Percentiles rank a stretch among this genome's conserved stretches.
phyloP scores from a whole-genome alignment of 331 rosid genomes.

The Rosa hybrid region DNA sequence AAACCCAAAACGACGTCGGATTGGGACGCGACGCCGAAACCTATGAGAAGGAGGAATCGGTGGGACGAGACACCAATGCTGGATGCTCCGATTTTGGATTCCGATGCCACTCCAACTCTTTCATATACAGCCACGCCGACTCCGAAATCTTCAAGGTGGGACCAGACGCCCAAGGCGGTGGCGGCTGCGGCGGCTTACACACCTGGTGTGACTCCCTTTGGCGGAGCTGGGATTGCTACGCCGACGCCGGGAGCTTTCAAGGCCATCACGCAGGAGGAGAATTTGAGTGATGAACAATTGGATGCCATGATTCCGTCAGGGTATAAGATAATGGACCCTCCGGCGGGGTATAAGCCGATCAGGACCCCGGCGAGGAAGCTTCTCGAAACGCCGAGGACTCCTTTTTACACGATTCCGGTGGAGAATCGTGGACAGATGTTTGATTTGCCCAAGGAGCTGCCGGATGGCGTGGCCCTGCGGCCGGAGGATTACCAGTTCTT shows the following conservation, averaged over 20 bases:
- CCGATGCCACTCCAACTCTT: too few relatives aligned
- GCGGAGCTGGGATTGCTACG: constrained; percentile 82
- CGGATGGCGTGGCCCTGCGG: constrained; percentile 89
- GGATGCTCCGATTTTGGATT: too few relatives aligned
- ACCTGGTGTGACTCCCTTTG: constrained; percentile 92
- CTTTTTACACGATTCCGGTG: constrained; percentile 79
- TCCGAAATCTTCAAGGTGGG: constrained; percentile 84
- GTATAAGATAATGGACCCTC: constrained; percentile 87
- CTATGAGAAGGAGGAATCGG: constrained; percentile 58
- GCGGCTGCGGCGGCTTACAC: constrained; percentile 84
- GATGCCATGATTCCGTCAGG: constrained; percentile 95
- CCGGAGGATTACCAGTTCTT: constrained; percentile 95
- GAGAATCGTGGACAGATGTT: constrained; percentile 96
- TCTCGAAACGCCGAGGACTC: constrained; percentile 81
- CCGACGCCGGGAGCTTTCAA: constrained; percentile 79
- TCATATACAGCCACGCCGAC: too few relatives aligned
- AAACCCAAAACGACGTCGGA: too few relatives aligned
- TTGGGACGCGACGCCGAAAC: too few relatives aligned
- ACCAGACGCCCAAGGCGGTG: constrained; percentile 87
- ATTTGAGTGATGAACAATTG: constrained; percentile 87
- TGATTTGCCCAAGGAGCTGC: constrained; percentile 83
- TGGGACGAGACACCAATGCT: constrained; percentile 83
- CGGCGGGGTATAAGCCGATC: constrained; percentile 77
- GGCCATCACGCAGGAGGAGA: constrained; percentile 85
- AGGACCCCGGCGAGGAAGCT: constrained; percentile 96